Evolutionary conservation across 176 grass and related monocot genomes (phyloP).

Genomic region (Pontederia paniculata): DNA sequence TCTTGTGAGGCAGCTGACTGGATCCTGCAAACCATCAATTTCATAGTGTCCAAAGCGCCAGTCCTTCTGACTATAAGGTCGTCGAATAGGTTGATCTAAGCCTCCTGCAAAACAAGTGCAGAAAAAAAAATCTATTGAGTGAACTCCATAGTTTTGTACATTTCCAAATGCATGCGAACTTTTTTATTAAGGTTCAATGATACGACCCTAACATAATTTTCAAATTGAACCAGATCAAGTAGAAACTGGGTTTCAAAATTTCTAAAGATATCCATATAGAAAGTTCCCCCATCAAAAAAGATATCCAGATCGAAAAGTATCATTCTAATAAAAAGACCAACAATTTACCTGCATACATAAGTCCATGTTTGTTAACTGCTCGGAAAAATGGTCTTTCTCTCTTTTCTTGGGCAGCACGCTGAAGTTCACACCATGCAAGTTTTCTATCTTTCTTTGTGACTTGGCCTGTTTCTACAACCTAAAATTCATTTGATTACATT

Average conservation of each 20-base stretch:
- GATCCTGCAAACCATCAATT: constrained; percentile 90
- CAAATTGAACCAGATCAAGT: no score
- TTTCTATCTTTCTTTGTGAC: constrained; percentile 60
- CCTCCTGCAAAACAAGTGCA: constrained; percentile 40
- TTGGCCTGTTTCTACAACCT: constrained; percentile 72
- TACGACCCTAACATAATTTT: no score
- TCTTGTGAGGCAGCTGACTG: constrained; percentile 39
- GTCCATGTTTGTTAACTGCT: constrained; percentile 49
- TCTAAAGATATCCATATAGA: no score
- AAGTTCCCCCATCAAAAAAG: no score
- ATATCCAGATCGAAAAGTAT: no score
- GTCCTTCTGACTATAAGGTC: constrained; percentile 54
- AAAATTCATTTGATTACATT: constrained; percentile 5
- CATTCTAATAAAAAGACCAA: constrained; percentile 2
- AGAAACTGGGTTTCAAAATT: no score
- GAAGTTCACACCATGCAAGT: constrained; percentile 59
- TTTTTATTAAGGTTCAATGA: no score
- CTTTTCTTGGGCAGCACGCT: constrained; percentile 58
- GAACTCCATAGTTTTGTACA: background rate
- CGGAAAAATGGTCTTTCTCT: constrained; percentile 76
- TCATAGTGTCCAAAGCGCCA: constrained; percentile 93
- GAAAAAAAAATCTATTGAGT: background rate
- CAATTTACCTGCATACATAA: constrained; percentile 90
- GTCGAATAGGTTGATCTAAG: constrained; percentile 64
- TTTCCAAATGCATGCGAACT: background rate